Percentiles rank a stretch among this genome's conserved stretches.
These are phyloP conservation scores for Trichosporon sp. DNA, from an alignment of 1,284 basidiomycete genomes.

Conservation along the genomic window DNA sequence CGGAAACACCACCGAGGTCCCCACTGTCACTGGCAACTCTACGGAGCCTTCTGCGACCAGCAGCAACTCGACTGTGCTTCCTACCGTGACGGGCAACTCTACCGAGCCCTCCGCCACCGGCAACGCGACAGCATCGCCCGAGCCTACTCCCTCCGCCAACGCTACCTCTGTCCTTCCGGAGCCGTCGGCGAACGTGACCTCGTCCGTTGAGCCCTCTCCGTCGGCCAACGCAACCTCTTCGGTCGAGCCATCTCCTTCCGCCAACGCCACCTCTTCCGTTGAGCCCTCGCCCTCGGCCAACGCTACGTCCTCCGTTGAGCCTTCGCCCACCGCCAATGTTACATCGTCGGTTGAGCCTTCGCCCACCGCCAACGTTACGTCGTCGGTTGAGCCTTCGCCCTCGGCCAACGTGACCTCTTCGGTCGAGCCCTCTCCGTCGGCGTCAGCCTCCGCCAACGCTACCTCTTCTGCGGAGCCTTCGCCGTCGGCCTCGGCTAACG, in stretches of 20 bases:
- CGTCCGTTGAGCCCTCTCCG: neutral
- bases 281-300: slow-evolving; percentile 2
- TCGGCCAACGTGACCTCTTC: slow-evolving; percentile 8
- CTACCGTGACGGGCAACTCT: slow-evolving; percentile 1
- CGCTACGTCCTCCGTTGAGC: neutral
- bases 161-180: neutral
- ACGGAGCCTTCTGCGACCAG: slow-evolving; percentile 1
- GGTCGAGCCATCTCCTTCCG: slow-evolving; percentile 6
- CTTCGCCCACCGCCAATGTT: neutral
- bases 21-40: slow-evolving; percentile 5
- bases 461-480: slow-evolving; percentile 3
- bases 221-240: slow-evolving; percentile 8
- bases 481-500: slow-evolving; percentile 1
- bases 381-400: neutral
- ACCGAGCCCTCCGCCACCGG: neutral
- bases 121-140: slow-evolving; percentile 7
- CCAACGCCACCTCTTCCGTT: neutral
- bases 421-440: slow-evolving; percentile 8
- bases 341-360: slow-evolving; percentile 7
- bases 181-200: neutral
- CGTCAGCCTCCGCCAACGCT: neutral
- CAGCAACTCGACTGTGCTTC: slow-evolving; percentile 3
- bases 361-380: neutral
- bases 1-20: slow-evolving; percentile 8
- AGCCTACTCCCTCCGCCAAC: slow-evolving; percentile 2